A percentile compares a stretch with the other conserved stretches of the same genome.
These are phyloP conservation scores for Centella asiatica DNA, from an alignment of 129 eudicot species.

Conservation along the genomic window DNA sequence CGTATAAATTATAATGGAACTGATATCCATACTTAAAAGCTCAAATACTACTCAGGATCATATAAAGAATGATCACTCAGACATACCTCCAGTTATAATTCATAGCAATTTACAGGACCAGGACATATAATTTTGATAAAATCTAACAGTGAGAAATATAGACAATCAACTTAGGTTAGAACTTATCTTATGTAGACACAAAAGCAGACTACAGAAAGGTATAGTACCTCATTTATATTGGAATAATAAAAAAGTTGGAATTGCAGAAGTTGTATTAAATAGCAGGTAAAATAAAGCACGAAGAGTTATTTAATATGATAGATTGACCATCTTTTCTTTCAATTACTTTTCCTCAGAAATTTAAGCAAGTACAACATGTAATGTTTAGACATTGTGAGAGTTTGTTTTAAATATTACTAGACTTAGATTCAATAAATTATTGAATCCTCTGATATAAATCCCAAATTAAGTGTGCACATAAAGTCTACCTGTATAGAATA, in stretches of 20 bases:
- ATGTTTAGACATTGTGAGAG: background rate
- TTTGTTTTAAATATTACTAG: no score
- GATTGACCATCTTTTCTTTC: no score
- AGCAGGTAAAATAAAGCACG: no score
- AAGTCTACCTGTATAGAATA: background rate
- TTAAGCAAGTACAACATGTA: background rate
- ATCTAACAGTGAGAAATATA: background rate
- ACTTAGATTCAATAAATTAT: no score
- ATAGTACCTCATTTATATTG: no score
- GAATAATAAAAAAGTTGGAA: no score
- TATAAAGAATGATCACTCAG: background rate
- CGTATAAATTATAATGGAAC: background rate
- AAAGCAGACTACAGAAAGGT: no score
- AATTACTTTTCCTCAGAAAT: no score
- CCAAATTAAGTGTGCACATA: background rate
- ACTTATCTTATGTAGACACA: no score
- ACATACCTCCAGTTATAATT: background rate
- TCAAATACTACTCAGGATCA: background rate
- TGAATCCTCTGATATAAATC: background rate
- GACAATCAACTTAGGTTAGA: background rate
- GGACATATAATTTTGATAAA: background rate
- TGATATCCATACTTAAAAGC: background rate
- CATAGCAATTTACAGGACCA: background rate
- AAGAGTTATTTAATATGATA: no score
- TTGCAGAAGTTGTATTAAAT: no score